Conservation (phyloP, 2,329 filamentous ascomycete species). For the Aspergillus pseudotamarii region DNA sequence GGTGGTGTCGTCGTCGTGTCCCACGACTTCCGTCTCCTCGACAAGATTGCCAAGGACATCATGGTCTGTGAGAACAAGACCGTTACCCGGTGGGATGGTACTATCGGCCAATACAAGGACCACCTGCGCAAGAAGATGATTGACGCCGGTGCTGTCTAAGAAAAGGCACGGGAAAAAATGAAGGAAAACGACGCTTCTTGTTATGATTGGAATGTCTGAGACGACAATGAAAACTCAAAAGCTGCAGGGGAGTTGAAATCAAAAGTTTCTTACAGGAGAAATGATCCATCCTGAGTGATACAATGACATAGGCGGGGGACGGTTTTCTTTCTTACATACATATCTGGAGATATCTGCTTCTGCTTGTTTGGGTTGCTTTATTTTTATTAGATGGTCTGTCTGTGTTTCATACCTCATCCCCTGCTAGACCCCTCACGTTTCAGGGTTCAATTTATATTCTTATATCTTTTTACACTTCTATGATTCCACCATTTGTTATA, state of each 20-base stretch:
- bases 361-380: conserved; percentile 22
- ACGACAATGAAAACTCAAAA: conserved; percentile 23
- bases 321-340: conserved; percentile 16
- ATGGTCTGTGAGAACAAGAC: conserved; percentile 99
- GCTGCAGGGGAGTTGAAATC: conserved; percentile 13
- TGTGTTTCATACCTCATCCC: conserved; percentile 27
- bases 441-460: conserved; percentile 23
- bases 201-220: conserved; percentile 39
- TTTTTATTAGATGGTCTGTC: conserved; percentile 27
- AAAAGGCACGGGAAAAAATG: neutral
- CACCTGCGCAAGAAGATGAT: conserved; percentile 99
- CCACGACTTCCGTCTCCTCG: conserved; percentile 97
- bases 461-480: conserved; percentile 1
- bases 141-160: conserved; percentile 78
- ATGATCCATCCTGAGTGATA: conserved; percentile 25
- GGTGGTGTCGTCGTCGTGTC: conserved; percentile 97
- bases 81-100: conserved; percentile 83
- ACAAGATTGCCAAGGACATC: conserved; percentile 99
- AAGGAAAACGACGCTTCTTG: conserved; percentile 12
- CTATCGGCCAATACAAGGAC: conserved; percentile 96
- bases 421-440: conserved; percentile 25
- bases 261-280: conserved; percentile 26
- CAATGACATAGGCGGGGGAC: conserved; percentile 5
- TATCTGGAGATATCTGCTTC: conserved; percentile 24
- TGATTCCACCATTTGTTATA: conserved; percentile 8